Base-by-base conservation (phyloP, 805 yeast species). In the Huiozyma naganishii region DNA sequence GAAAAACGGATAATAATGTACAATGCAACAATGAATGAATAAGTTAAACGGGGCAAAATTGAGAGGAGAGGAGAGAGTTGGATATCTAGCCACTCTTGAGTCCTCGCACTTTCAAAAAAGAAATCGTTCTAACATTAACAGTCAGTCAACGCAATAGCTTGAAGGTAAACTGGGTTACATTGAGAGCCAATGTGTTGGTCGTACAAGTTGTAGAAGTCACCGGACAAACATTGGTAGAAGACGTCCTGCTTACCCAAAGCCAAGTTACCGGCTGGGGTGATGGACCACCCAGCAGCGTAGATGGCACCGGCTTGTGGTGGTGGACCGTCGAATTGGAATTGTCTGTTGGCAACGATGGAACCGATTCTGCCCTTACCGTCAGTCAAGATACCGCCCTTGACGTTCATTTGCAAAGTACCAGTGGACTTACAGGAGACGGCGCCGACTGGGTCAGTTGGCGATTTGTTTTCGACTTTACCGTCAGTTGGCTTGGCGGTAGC, bases 241-340 rank as follows among this genome's bases (percentile, higher is more conserved):
- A 71, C 70, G 46, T 76, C 76, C 39, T 65, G 59, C 53, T 68
- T 65, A 66, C 87, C 88, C 44, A 79, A 59, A 32, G 83, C 83
- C 56, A 79, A 70, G 65, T 70, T 68, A 42, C 76, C 79, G 39
- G 71, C 79, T 48, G 64, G 54, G 41, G 75, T 67, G 47, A 76
- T 68, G 41, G 77, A 70, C 82, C 80, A 76, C 48, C 82, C 81
- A 39, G 73, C 76, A 50, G 83, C 80, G 56, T 72, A 75, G 54
- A 76, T 70, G 41, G 80, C 69, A 57, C 81, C 82, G 32, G 79
- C 83, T 69, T 80, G 86, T 52, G 86, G 85, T 62, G 84, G 81
- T 46, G 84, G 84, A 55, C 85, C 85, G 60, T 80, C 85, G 59
- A 79, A 79, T 67, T 79, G 86, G 74, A 80, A 78, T 67, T 80